Evolutionary conservation across 2,329 filamentous ascomycete species (phyloP).

Genomic region (Diplodia scrobiculata): DNA sequence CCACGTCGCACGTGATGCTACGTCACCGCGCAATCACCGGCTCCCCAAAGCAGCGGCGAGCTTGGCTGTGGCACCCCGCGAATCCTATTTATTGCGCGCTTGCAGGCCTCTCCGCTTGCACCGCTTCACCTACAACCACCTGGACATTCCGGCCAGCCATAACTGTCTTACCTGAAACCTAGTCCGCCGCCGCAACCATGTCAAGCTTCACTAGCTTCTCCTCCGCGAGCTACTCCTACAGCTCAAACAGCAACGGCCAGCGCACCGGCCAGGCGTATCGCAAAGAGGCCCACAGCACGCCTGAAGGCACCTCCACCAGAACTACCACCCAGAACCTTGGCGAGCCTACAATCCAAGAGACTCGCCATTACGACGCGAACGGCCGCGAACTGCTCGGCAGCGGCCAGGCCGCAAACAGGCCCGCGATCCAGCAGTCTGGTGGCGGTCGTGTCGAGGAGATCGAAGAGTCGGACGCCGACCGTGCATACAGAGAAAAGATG

Average conservation of each 20-base stretch:
- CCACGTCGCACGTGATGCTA: background rate
- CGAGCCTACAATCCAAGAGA: constrained; percentile 36
- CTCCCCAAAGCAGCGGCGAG: too few relatives aligned
- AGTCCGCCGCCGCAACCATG: constrained; percentile 10
- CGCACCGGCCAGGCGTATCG: constrained; percentile 34
- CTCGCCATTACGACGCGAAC: constrained; percentile 37
- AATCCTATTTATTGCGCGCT: background rate
- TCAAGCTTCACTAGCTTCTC: constrained; percentile 1
- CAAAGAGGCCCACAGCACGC: constrained; percentile 35
- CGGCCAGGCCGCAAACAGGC: constrained; percentile 6
- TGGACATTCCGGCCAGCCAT: background rate
- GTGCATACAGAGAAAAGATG: constrained; percentile 1
- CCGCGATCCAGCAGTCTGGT: background rate
- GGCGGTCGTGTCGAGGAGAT: constrained; percentile 21
- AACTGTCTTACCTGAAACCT: background rate
- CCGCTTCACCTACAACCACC: background rate
- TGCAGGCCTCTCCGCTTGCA: too few relatives aligned
- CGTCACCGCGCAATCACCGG: background rate
- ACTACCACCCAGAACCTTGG: constrained; percentile 38
- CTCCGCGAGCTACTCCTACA: constrained; percentile 27
- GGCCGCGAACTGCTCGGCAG: constrained; percentile 37
- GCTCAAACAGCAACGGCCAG: constrained; percentile 33
- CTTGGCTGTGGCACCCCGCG: background rate
- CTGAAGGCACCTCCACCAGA: constrained; percentile 36
- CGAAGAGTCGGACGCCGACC: constrained; percentile 16